Evolutionary conservation across 495 filamentous ascomycete genomes (phyloP), one percentile per base, ranked within the genome.

Genomic region (Trichocladium antarcticum): DNA sequence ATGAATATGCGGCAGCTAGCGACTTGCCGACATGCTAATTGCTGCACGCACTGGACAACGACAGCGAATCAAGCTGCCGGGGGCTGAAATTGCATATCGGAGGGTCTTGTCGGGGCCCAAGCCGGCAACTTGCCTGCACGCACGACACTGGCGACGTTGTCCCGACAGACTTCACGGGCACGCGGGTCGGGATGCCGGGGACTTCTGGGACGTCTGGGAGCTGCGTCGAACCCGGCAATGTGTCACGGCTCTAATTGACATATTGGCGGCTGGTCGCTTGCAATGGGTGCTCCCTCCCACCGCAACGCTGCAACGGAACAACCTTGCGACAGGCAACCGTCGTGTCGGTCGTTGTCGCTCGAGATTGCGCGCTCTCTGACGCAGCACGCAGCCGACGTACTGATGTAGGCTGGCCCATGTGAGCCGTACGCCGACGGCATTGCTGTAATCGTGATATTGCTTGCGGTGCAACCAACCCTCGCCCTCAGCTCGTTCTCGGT

Each of bases 1-100:
- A 56, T 56, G 53, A 56, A 56, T 42, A 19, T 51, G 53, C 53
- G 53, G 53, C 53, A 48, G 19, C 49, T 17, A 39, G 34, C 47
- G 43, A 51, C 47, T 44, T 56, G 35, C 48, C 53, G 53, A 42
- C 42, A 56, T 51, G 40, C 35, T 21, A 34, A 20, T 9, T n/a
- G 38, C 44, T 48, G 44, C 44, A 45, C 31, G 16, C 17, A 19
- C 20, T 43, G 27, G 28, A 20, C 40, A 31, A 37, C 29, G 22
- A 14, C 39, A 36, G 40, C 53, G 53, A 56, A 56, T 51, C 53
- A 51, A 24, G 27, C 39, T 28, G 29, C 1, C 7, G 19, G 28
- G 45, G 53, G 42, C 48, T 56, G 51, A 56, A 56, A 37, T 44
- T 56, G n/a, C n/a, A n/a, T n/a, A 51, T 47, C 49, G 48, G 29